Conservation (phyloP, 306 rosid genomes). For the Carpinus fangiana region DNA sequence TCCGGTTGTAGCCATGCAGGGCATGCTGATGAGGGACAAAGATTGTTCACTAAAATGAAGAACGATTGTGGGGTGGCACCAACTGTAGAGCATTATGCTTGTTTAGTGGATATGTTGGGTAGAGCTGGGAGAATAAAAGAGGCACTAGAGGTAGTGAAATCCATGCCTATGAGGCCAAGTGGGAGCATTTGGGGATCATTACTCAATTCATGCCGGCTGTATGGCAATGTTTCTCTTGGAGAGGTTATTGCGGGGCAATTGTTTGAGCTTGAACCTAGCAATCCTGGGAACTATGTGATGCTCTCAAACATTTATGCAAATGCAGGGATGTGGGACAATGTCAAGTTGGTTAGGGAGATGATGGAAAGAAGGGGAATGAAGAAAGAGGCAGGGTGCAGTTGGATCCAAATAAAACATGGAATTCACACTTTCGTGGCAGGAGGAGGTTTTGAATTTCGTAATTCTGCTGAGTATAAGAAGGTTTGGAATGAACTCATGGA, state of each 20-base stretch:
- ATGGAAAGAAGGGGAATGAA: slow-evolving; percentile 48
- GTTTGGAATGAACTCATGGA: slow-evolving; percentile 43
- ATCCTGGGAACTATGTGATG: slow-evolving; percentile 60
- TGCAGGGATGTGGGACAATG: slow-evolving; percentile 53
- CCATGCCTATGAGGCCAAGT: slow-evolving; percentile 58
- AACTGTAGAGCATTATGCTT: slow-evolving; percentile 55
- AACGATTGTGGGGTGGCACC: slow-evolving; percentile 41
- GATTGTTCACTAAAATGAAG: slow-evolving; percentile 40
- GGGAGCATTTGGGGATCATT: slow-evolving; percentile 62
- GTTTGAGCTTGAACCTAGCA: slow-evolving; percentile 50
- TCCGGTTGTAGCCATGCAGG: slow-evolving; percentile 67
- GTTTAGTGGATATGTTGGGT: slow-evolving; percentile 51
- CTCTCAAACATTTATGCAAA: slow-evolving; percentile 61
- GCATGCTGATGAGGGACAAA: slow-evolving; percentile 36
- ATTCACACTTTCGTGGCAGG: slow-evolving; percentile 56
- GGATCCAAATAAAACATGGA: slow-evolving; percentile 46
- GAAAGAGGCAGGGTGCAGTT: slow-evolving; percentile 61
- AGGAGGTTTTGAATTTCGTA: slow-evolving; percentile 47
- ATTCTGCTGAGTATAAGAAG: slow-evolving; percentile 43
- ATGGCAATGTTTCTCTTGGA: slow-evolving; percentile 45
- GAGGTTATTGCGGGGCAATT: slow-evolving; percentile 40
- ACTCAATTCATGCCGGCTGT: slow-evolving; percentile 51
- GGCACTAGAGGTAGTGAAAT: slow-evolving; percentile 38
- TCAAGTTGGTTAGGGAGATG: slow-evolving; percentile 50
- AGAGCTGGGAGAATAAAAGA: slow-evolving; percentile 48